Percentiles rank a stretch among this genome's conserved stretches.
Conservation (phyloP, 2,329 filamentous ascomycete genomes). For the Helotiales sp. region DNA sequence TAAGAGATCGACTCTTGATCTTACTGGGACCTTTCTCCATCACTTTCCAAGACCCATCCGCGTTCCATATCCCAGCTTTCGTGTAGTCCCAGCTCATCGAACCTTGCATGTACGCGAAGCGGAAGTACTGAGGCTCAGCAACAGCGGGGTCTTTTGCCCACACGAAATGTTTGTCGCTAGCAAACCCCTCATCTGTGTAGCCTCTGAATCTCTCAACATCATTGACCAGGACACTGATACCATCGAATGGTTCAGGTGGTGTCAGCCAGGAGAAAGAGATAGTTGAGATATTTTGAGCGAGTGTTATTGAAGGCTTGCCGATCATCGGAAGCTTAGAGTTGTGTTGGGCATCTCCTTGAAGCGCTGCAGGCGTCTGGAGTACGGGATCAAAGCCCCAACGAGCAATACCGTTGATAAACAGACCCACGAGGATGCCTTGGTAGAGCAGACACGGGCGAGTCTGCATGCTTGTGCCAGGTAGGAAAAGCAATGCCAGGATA, state of each 20-base stretch:
- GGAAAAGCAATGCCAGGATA: conserved; percentile 79
- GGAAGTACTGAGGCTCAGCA: conserved; percentile 67
- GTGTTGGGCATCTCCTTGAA: conserved; percentile 68
- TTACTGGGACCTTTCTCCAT: conserved; percentile 48
- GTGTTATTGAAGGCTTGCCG: conserved; percentile 46
- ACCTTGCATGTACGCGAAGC: conserved; percentile 73
- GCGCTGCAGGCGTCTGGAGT: conserved; percentile 73
- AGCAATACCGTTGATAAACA: conserved; percentile 92
- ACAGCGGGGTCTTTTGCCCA: conserved; percentile 55
- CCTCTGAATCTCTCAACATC: conserved; percentile 80
- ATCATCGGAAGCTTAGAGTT: conserved; percentile 62
- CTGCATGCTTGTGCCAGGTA: conserved; percentile 87
- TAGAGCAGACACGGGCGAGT: conserved; percentile 83
- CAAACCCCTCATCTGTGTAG: conserved; percentile 57
- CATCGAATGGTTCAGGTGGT: conserved; percentile 61
- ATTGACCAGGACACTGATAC: conserved; percentile 78
- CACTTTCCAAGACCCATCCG: conserved; percentile 62
- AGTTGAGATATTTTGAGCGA: conserved; percentile 49
- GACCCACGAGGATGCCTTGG: conserved; percentile 83
- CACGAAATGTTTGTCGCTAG: conserved; percentile 51
- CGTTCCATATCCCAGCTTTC: conserved; percentile 70
- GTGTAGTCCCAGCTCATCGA: conserved; percentile 69
- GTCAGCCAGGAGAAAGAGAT: conserved; percentile 37
- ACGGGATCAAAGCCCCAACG: conserved; percentile 92
- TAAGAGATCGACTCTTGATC: conserved; percentile 27